These are phyloP conservation scores for Larix kaempferi DNA, from an alignment of 75 land plant genomes.

Conservation along the genomic window DNA sequence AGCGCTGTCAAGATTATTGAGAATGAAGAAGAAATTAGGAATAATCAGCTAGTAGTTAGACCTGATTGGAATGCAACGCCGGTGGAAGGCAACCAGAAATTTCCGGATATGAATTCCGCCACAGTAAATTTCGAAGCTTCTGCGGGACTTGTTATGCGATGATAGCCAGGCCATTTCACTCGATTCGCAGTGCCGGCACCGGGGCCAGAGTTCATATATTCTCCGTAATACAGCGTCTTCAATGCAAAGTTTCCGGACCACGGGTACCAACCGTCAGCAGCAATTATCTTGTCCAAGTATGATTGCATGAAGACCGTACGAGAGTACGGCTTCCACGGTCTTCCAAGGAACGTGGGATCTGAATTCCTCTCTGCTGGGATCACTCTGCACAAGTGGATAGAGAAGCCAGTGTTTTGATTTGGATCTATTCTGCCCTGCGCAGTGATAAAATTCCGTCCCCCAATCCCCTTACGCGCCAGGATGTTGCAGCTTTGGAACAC, in stretches of 20 bases:
- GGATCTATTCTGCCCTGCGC: constrained; percentile 31
- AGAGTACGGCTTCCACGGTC: constrained; percentile 31
- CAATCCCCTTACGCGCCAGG: neutral
- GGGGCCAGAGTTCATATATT: constrained; percentile 32
- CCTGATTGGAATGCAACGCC: neutral
- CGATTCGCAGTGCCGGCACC: constrained; percentile 21
- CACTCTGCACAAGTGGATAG: constrained; percentile 23
- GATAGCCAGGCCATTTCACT: constrained; percentile 19
- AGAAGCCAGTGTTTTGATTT: constrained; percentile 29
- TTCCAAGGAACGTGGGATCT: constrained; percentile 23
- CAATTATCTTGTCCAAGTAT: constrained; percentile 6
- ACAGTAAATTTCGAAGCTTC: constrained; percentile 23
- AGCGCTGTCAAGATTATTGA: no score
- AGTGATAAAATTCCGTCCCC: constrained; percentile 19
- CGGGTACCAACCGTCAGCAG: constrained; percentile 28
- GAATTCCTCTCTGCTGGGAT: constrained; percentile 11
- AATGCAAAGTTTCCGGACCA: constrained; percentile 20
- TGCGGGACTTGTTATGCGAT: neutral
- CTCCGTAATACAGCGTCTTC: constrained; percentile 29
- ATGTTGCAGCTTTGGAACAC: constrained; percentile 37
- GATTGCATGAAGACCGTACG: constrained; percentile 21
- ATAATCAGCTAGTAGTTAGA: no score
- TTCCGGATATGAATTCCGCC: constrained; percentile 14
- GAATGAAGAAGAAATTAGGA: no score
- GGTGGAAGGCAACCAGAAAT: constrained; percentile 20